Evolutionary conservation across 495 filamentous ascomycete genomes (phyloP), one percentile per base, ranked within the genome.

Genomic region (Lindgomyces ingoldianus): DNA sequence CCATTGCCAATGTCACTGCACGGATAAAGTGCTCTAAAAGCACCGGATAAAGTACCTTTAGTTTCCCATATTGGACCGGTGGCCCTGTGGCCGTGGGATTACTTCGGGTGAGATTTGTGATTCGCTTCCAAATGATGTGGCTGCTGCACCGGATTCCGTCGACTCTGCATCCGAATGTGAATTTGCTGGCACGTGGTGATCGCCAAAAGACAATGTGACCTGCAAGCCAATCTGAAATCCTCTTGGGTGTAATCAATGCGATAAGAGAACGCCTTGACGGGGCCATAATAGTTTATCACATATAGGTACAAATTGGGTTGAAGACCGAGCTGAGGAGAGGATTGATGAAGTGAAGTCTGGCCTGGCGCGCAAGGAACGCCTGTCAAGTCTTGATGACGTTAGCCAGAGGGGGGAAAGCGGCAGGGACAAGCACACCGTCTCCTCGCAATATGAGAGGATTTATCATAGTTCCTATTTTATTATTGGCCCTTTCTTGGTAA

Each of bases 261-360:
- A 59, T 52, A 65, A 47, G 49, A 59, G 55, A 19, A 3, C 18
- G 1, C 6, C 24, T 45, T 9, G 2, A 24, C 21, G 24, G n/a
- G 19, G 27, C 21, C n/a, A 36, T 51, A 58, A 27, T 51, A 19
- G 19, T 58, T 4, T 64, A 58, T 57, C 54, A 46, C 61, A 58
- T 58, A 64, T 52, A 58, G 44, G 42, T 48, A 49, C 60, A 63
- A 46, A 64, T 64, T 58, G 61, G 50, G 52, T 62, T 48, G 4
- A 22, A 47, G 22, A 2, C 39, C 4, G 30, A 6, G 18, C 18
- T 22, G 6, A 18, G 11, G 29, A 18, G 53, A 19, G 33, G 56
- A 30, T 59, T 46, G 56, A 48, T 30, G 56, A 44, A 19, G 3
- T 26, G 3, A 42, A 25, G n/a, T 18, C 3, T 18, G 1, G 30